Evolutionary conservation across 306 rosid genomes (phyloP).

Genomic region (Lotus japonicus): DNA sequence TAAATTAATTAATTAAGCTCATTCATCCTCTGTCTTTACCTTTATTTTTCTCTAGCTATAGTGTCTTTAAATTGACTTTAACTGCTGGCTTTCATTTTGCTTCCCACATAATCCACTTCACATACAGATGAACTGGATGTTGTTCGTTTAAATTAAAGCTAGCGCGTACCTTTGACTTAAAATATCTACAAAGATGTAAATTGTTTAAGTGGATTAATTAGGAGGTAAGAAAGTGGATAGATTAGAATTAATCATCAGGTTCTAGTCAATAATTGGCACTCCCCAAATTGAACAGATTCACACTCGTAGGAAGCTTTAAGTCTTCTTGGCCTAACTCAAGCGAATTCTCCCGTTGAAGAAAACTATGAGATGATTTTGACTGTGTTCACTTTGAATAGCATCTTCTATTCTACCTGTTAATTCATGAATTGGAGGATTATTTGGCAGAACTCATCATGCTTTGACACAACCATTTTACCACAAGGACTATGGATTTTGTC

Average conservation of each 20-base stretch:
- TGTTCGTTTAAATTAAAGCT: constrained; percentile 15
- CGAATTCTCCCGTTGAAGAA: background rate
- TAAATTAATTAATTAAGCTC: background rate
- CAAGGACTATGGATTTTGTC: background rate
- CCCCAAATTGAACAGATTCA: background rate
- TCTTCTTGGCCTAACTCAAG: background rate
- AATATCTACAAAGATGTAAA: background rate
- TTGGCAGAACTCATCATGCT: background rate
- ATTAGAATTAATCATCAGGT: background rate
- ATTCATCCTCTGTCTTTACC: background rate
- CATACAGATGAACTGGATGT: background rate
- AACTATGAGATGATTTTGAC: background rate
- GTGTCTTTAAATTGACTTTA: constrained; percentile 22
- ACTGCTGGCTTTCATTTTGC: constrained; percentile 11
- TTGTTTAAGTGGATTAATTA: constrained; percentile 1
- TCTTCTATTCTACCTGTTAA: background rate
- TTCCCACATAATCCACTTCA: constrained; percentile 27
- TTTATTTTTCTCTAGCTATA: background rate
- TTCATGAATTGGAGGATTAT: background rate
- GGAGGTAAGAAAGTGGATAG: background rate
- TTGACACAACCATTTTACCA: background rate
- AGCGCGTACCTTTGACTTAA: constrained; percentile 9
- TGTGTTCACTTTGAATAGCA: background rate
- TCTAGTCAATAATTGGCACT: constrained; percentile 22
- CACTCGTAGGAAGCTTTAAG: too few relatives aligned